phyloP scores from a whole-genome alignment of 352 stramenopile genomes.

The Synura sp. region DNA sequence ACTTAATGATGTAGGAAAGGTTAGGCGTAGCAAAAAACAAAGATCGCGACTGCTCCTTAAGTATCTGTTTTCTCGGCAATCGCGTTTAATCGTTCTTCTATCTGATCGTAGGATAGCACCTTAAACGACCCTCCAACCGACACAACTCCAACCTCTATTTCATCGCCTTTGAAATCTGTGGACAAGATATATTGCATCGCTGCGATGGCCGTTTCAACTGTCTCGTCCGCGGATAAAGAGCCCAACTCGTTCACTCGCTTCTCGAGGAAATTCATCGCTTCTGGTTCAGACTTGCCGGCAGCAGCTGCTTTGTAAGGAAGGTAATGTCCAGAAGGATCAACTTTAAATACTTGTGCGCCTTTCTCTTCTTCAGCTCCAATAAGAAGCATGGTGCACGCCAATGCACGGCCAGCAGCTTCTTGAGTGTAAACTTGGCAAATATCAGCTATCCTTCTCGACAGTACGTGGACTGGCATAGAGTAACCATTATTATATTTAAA shows the following conservation, averaged over 20 bases:
- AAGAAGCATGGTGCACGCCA: slow-evolving; percentile 91
- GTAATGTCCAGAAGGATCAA: slow-evolving; percentile 96
- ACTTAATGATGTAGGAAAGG: no score
- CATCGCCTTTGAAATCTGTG: slow-evolving; percentile 94
- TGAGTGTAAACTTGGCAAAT: slow-evolving; percentile 83
- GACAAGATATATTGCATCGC: slow-evolving; percentile 92
- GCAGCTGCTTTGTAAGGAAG: slow-evolving; percentile 79
- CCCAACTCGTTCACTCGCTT: slow-evolving; percentile 82
- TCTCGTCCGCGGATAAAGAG: slow-evolving; percentile 81
- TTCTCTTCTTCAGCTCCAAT: slow-evolving; percentile 96
- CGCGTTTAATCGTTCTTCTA: slow-evolving; percentile 93
- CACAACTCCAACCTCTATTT: slow-evolving; percentile 80
- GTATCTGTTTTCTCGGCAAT: slow-evolving; percentile 89
- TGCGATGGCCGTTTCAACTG: slow-evolving; percentile 91
- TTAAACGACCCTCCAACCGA: slow-evolving; percentile 65
- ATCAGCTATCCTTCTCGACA: slow-evolving; percentile 95
- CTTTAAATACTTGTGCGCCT: slow-evolving; percentile 94
- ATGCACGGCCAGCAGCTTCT: slow-evolving; percentile 76
- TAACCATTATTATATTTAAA: slow-evolving; percentile 92
- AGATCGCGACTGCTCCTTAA: neutral
- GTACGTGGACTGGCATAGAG: slow-evolving; percentile 82
- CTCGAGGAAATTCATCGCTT: slow-evolving; percentile 98
- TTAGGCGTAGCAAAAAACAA: no score
- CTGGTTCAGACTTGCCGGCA: slow-evolving; percentile 89
- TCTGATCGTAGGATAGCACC: slow-evolving; percentile 90